These are phyloP conservation scores for Hygrophorus pudorinus DNA, from an alignment of 768 basidiomycete species.

Conservation along the genomic window DNA sequence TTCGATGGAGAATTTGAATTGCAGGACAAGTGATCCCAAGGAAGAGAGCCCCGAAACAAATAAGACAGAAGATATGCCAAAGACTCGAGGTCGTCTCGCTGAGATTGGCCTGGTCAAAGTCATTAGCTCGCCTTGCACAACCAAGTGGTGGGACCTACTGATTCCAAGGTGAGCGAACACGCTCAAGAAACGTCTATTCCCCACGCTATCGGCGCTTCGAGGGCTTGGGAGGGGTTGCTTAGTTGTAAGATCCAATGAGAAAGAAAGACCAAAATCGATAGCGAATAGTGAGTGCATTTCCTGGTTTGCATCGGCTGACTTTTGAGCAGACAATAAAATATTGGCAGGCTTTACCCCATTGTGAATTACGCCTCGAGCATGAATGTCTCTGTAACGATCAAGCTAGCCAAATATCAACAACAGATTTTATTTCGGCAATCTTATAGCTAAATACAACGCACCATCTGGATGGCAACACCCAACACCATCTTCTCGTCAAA, in stretches of 20 bases:
- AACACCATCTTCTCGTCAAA: constrained; percentile 17
- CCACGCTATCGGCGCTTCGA: constrained; percentile 15
- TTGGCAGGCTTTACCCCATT: constrained; percentile 24
- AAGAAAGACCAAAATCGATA: no score
- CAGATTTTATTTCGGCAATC: background rate
- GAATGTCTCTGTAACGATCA: constrained; percentile 17
- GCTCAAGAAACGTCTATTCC: constrained; percentile 22
- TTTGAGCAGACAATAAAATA: constrained; percentile 15
- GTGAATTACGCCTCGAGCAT: constrained; percentile 19
- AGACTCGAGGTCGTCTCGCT: constrained; percentile 27
- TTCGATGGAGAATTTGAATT: background rate
- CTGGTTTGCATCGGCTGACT: constrained; percentile 9
- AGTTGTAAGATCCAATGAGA: constrained; percentile 5
- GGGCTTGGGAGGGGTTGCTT: constrained; percentile 12
- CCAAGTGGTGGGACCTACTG: constrained; percentile 12
- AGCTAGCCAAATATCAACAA: constrained; percentile 11
- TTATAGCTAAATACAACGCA: constrained; percentile 3
- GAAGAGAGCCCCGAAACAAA: constrained; percentile 20
- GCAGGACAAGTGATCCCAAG: constrained; percentile 23
- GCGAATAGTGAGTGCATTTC: constrained; percentile 9
- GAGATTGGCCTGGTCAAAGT: constrained; percentile 18
- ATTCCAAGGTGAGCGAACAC: constrained; percentile 22
- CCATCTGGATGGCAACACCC: constrained; percentile 21
- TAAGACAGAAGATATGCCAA: constrained; percentile 25
- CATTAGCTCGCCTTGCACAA: background rate